Percentiles rank a stretch among this genome's conserved stretches.
phyloP scores from a whole-genome alignment of 495 filamentous ascomycete genomes.

The Talaromyces adpressus region DNA sequence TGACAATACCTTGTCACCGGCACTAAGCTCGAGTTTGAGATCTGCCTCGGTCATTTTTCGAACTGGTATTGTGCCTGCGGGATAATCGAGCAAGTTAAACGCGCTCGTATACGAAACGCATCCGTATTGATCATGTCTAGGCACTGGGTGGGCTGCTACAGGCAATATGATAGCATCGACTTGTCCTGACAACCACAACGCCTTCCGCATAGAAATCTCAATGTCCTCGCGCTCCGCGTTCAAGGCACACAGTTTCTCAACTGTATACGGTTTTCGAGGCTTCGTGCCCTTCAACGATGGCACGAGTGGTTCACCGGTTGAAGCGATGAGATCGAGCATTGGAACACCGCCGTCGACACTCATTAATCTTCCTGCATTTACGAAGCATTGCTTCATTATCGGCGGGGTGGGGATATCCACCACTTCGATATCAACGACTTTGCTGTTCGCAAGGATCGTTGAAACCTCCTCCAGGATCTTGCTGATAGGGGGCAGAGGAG shows the following conservation, averaged over 20 bases:
- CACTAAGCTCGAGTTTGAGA: slow-evolving; percentile 36
- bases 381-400: slow-evolving; percentile 43
- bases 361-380: slow-evolving; percentile 50
- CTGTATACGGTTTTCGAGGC: slow-evolving; percentile 29
- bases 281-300: slow-evolving; percentile 49
- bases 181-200: slow-evolving; percentile 38
- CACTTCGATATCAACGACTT: slow-evolving; percentile 37
- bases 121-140: slow-evolving; percentile 57
- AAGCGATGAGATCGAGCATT: slow-evolving; percentile 49
- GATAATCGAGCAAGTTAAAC: slow-evolving; percentile 56
- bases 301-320: slow-evolving; percentile 47
- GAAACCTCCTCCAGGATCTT: slow-evolving; percentile 47
- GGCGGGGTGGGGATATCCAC: slow-evolving; percentile 44
- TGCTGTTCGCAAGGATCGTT: slow-evolving; percentile 25
- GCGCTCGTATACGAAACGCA: slow-evolving; percentile 52
- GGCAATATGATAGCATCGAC: slow-evolving; percentile 49
- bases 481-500: slow-evolving; percentile 52
- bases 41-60: slow-evolving; percentile 41
- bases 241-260: slow-evolving; percentile 40
- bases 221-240: slow-evolving; percentile 43
- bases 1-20: slow-evolving; percentile 32
- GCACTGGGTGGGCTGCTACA: slow-evolving; percentile 55
- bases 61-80: slow-evolving; percentile 52
- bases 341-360: slow-evolving; percentile 43
- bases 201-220: slow-evolving; percentile 45